Percentiles rank a stretch among this genome's conserved stretches.
Evolutionary conservation across 2,329 filamentous ascomycete species (phyloP).

Genomic region (Amauroascus verrucosus): DNA sequence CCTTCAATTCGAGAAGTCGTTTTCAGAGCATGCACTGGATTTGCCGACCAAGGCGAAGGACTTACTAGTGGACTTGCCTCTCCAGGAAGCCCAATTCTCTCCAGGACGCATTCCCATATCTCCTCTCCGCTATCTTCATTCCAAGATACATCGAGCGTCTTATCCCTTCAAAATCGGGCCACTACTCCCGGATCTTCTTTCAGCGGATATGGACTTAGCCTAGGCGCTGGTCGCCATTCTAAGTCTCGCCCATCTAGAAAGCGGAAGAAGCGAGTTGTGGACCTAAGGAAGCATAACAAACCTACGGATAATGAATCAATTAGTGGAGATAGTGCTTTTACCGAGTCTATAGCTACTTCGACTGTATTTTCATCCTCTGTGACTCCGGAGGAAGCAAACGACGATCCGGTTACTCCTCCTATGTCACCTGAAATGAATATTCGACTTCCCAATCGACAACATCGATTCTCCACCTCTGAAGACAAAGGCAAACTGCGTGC

Average conservation of each 20-base stretch:
- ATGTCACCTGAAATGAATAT: slow-evolving; percentile 33
- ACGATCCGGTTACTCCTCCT: slow-evolving; percentile 46
- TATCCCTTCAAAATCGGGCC: slow-evolving; percentile 53
- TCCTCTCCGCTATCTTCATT: slow-evolving; percentile 59
- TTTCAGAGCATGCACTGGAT: slow-evolving; percentile 83
- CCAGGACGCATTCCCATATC: slow-evolving; percentile 54
- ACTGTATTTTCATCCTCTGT: slow-evolving; percentile 45
- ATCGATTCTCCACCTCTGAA: slow-evolving; percentile 5
- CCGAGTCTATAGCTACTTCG: slow-evolving; percentile 36
- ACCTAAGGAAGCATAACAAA: slow-evolving; percentile 35
- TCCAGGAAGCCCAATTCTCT: slow-evolving; percentile 42
- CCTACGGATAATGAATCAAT: slow-evolving; percentile 34
- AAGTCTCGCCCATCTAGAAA: slow-evolving; percentile 39
- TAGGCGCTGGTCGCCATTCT: slow-evolving; percentile 35
- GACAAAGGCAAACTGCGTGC: slow-evolving; percentile 3
- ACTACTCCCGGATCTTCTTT: slow-evolving; percentile 28
- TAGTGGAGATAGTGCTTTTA: slow-evolving; percentile 34
- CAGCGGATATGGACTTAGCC: slow-evolving; percentile 31
- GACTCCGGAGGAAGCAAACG: slow-evolving; percentile 51
- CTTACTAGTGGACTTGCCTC: slow-evolving; percentile 29
- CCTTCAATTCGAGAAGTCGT: slow-evolving; percentile 82
- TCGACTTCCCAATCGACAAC: slow-evolving; percentile 5
- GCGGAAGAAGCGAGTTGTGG: slow-evolving; percentile 42
- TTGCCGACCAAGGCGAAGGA: slow-evolving; percentile 58
- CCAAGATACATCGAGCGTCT: slow-evolving; percentile 59